Conservation (phyloP, 495 filamentous ascomycete species). For the Penicillium canescens region DNA sequence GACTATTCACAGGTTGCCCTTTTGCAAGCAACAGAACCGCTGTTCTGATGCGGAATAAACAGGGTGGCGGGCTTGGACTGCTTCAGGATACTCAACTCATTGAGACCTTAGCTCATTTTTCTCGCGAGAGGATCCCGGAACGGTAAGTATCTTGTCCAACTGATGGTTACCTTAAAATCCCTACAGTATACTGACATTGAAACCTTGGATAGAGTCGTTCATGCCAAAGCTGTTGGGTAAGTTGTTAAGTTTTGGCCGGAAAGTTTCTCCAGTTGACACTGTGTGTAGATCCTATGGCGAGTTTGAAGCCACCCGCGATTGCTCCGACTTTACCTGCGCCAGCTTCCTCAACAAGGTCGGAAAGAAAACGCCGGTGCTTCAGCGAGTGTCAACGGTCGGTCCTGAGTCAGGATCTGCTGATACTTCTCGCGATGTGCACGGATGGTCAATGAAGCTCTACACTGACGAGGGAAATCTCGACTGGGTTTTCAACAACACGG, state of each 20-base stretch:
- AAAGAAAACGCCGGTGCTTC: constrained; percentile 61
- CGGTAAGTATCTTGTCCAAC: constrained; percentile 23
- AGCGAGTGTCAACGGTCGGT: constrained; percentile 66
- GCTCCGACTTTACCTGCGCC: constrained; percentile 41
- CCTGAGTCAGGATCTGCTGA: constrained; percentile 66
- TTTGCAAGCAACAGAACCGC: constrained; percentile 31
- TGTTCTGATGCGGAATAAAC: constrained; percentile 25
- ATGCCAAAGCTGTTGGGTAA: constrained; percentile 55
- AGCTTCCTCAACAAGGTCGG: constrained; percentile 51
- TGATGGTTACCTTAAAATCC: not conserved
- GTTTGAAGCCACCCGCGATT: constrained; percentile 60
- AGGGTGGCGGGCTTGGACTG: constrained; percentile 31
- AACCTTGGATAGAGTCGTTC: constrained; percentile 49
- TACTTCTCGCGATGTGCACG: constrained; percentile 64
- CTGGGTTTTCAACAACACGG: constrained; percentile 36
- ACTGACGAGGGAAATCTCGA: constrained; percentile 80
- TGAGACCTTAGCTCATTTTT: constrained; percentile 56
- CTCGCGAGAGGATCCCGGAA: constrained; percentile 52
- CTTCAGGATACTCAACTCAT: constrained; percentile 40
- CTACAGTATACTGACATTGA: not conserved
- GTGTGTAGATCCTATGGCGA: constrained; percentile 45
- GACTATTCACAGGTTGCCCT: constrained; percentile 15
- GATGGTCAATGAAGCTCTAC: constrained; percentile 73
- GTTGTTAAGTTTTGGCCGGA: not conserved
- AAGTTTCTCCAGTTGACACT: not conserved